phyloP scores from a whole-genome alignment of 2,329 filamentous ascomycete genomes.

The Escovopsis weberi region DNA sequence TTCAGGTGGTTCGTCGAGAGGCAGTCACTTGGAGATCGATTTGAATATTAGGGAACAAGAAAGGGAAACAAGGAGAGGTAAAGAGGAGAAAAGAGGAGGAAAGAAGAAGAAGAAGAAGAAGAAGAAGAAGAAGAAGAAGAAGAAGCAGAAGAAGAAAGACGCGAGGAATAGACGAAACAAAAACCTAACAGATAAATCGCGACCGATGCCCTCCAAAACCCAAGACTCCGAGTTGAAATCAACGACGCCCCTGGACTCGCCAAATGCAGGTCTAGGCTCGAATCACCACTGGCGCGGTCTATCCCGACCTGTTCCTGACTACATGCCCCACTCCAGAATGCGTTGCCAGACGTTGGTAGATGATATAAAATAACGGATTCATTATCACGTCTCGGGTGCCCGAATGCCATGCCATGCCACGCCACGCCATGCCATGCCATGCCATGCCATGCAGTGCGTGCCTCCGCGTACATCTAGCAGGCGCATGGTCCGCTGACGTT shows the following conservation, averaged over 20 bases:
- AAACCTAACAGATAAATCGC: conserved; percentile 20
- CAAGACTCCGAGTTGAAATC: conserved; percentile 25
- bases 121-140: not conserved
- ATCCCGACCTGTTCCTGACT: conserved; percentile 12
- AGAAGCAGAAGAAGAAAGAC: conserved; percentile 2
- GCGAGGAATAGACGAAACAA: conserved; percentile 14
- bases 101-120: conserved; percentile 3
- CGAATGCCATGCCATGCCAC: not conserved
- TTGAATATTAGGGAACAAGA: conserved; percentile 8
- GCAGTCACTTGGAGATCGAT: conserved; percentile 2
- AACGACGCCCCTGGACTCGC: conserved; percentile 17
- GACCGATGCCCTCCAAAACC: conserved; percentile 23
- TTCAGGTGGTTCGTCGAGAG: conserved; percentile 1
- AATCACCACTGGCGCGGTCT: conserved; percentile 14
- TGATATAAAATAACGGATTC: conserved; percentile 5
- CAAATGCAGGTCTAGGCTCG: conserved; percentile 11
- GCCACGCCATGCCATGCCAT: no score
- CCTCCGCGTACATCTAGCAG: conserved; percentile 27
- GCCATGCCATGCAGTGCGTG: no score
- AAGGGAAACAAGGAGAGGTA: not conserved
- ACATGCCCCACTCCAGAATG: conserved; percentile 7
- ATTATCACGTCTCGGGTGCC: conserved; percentile 2
- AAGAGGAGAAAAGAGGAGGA: no score
- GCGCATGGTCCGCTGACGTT: conserved; percentile 40
- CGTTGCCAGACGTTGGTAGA: conserved; percentile 9